phyloP scores from a whole-genome alignment of 495 filamentous ascomycete genomes.

The Daldinia vernicosa region DNA sequence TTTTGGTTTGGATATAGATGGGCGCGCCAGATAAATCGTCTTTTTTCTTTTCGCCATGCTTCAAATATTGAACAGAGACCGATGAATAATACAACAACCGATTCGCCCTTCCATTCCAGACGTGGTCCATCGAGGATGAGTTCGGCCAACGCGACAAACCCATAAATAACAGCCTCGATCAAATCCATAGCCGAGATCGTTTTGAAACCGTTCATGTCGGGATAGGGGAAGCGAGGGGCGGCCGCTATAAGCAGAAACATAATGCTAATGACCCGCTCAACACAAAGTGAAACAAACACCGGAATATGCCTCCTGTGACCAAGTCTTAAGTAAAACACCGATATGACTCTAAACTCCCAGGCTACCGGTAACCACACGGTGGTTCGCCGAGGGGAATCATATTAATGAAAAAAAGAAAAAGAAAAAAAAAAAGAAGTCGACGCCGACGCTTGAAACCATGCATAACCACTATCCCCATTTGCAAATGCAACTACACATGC shows the following conservation, averaged over 20 bases:
- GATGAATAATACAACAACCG: conserved; percentile 36
- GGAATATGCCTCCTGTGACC: conserved; percentile 41
- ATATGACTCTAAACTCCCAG: conserved; percentile 44
- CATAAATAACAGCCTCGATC: not conserved
- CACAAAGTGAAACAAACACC: conserved; percentile 37
- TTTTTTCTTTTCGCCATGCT: conserved; percentile 40
- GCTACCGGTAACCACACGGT: conserved; percentile 38
- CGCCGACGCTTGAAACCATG: conserved; percentile 47
- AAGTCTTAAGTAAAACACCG: conserved; percentile 43
- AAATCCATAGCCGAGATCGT: conserved; percentile 16
- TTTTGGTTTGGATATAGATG: conserved; percentile 19
- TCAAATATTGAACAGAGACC: conserved; percentile 34
- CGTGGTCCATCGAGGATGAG: conserved; percentile 5
- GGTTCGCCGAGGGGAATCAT: conserved; percentile 40
- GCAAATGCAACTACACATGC: conserved; percentile 47
- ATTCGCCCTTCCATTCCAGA: conserved; percentile 20
- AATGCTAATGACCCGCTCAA: conserved; percentile 41
- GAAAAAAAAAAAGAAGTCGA: conserved; percentile 38
- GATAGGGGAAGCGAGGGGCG: conserved; percentile 15
- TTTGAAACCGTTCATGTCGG: conserved; percentile 11
- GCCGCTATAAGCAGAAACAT: conserved; percentile 31
- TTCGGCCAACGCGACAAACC: conserved; percentile 8
- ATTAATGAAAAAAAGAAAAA: conserved; percentile 39
- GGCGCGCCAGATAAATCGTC: conserved; percentile 21
- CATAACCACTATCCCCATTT: conserved; percentile 42